Conservation (phyloP, 805 yeast genomes). For the Candida hungchunana region DNA sequence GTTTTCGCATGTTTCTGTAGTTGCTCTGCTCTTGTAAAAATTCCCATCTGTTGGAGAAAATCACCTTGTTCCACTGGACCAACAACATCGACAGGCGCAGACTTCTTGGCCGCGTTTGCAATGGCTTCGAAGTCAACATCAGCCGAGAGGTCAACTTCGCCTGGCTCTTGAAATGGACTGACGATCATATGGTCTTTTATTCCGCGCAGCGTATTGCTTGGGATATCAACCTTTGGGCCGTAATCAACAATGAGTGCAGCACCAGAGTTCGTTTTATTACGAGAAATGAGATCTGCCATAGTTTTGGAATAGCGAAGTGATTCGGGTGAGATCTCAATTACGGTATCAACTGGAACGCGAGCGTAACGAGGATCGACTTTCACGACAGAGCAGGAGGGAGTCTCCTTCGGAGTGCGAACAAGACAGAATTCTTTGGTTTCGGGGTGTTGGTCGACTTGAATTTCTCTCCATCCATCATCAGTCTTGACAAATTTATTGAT, state of each 20-base stretch:
- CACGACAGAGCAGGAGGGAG: slow-evolving; percentile 60
- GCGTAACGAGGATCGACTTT: slow-evolving; percentile 44
- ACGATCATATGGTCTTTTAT: slow-evolving; percentile 69
- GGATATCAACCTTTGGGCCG: slow-evolving; percentile 59
- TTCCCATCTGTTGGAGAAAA: slow-evolving; percentile 73
- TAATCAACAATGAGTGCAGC: slow-evolving; percentile 75
- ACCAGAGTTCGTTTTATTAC: slow-evolving; percentile 41
- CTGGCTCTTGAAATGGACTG: slow-evolving; percentile 71
- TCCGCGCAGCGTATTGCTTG: slow-evolving; percentile 71
- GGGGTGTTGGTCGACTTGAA: slow-evolving; percentile 51
- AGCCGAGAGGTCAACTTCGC: slow-evolving; percentile 74
- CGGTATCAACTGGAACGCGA: slow-evolving; percentile 49
- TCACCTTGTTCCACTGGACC: slow-evolving; percentile 77
- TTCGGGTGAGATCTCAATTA: slow-evolving; percentile 74
- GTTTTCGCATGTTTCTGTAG: slow-evolving; percentile 40
- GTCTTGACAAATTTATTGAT: slow-evolving; percentile 63
- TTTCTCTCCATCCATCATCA: slow-evolving; percentile 74
- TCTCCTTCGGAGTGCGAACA: slow-evolving; percentile 52
- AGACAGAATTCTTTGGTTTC: slow-evolving; percentile 42
- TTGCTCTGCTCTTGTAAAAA: slow-evolving; percentile 64
- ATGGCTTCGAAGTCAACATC: slow-evolving; percentile 79
- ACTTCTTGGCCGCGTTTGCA: slow-evolving; percentile 24
- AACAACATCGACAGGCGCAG: slow-evolving; percentile 29
- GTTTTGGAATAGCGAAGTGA: slow-evolving; percentile 54
- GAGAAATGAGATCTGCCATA: slow-evolving; percentile 41